Percentiles rank a stretch among this genome's conserved stretches.
Evolutionary conservation across 2,329 filamentous ascomycete species (phyloP).

Genomic region (Fusarium sp.): DNA sequence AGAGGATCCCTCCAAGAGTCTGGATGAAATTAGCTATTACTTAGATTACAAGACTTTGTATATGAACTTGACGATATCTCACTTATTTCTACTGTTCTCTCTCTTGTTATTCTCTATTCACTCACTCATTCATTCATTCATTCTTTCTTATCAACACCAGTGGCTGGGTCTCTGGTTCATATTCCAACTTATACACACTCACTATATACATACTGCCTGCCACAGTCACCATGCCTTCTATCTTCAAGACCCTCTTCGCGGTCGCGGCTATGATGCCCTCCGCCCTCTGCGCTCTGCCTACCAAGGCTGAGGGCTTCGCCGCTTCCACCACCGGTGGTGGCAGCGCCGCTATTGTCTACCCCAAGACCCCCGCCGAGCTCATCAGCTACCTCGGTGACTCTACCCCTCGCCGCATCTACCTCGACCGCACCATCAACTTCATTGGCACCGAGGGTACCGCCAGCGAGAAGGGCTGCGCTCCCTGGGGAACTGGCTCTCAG

Average conservation of each 20-base stretch:
- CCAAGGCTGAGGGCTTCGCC: slow-evolving; percentile 59
- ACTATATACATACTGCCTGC: background rate
- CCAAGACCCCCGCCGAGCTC: slow-evolving; percentile 66
- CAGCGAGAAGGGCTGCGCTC: slow-evolving; percentile 67
- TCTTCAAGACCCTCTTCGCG: slow-evolving; percentile 41
- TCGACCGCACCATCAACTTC: slow-evolving; percentile 69
- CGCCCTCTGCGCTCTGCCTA: slow-evolving; percentile 46
- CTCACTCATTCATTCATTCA: slow-evolving; percentile 15
- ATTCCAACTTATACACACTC: slow-evolving; percentile 3
- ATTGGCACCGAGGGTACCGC: slow-evolving; percentile 65
- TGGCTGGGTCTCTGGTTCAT: slow-evolving; percentile 37
- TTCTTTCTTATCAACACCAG: slow-evolving; percentile 15
- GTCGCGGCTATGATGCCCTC: slow-evolving; percentile 37
- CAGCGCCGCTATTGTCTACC: slow-evolving; percentile 65
- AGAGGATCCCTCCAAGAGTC: background rate
- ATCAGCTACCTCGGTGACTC: slow-evolving; percentile 69
- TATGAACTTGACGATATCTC: slow-evolving; percentile 24
- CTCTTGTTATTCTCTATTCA: background rate
- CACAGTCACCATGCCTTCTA: slow-evolving; percentile 33
- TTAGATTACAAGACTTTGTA: slow-evolving; percentile 15
- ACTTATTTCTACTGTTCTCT: background rate
- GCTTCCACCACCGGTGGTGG: slow-evolving; percentile 72
- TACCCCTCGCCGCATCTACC: slow-evolving; percentile 67
- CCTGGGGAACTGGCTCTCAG: slow-evolving; percentile 64
- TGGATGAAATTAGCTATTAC: background rate